phyloP scores from a whole-genome alignment of 257 asterid species.

The Leonotis leonurus region DNA sequence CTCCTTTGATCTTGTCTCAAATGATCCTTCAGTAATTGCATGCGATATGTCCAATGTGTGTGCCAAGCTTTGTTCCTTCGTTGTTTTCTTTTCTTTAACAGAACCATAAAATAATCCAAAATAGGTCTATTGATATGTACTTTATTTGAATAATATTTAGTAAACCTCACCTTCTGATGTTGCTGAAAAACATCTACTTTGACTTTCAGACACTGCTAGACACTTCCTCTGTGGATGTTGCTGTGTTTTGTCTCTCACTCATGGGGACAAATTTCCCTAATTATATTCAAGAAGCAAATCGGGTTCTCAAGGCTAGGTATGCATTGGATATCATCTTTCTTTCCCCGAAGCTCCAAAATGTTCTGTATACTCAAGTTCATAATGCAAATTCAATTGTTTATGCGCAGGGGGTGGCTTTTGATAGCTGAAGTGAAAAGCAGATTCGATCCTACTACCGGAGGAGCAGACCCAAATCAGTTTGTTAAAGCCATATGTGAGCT shows the following conservation, averaged over 20 bases:
- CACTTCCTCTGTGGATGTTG: constrained; percentile 65
- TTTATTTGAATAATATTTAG: neutral
- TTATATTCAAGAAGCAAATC: constrained; percentile 68
- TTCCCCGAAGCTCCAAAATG: neutral
- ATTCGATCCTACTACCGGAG: constrained; percentile 79
- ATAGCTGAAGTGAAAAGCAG: constrained; percentile 98
- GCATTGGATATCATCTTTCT: constrained; percentile 11
- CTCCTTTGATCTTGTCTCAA: constrained; percentile 82
- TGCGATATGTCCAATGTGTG: constrained; percentile 92
- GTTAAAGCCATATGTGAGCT: constrained; percentile 62
- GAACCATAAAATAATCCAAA: neutral
- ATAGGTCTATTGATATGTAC: neutral
- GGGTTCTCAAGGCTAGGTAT: constrained; percentile 70
- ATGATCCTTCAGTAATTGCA: constrained; percentile 75
- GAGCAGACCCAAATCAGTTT: constrained; percentile 70
- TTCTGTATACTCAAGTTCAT: neutral
- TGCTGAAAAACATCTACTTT: constrained; percentile 9
- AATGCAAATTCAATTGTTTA: constrained; percentile 1
- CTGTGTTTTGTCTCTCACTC: constrained; percentile 90
- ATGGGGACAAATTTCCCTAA: constrained; percentile 91
- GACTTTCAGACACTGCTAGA: constrained; percentile 71
- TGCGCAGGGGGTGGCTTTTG: constrained; percentile 89
- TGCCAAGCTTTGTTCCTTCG: neutral
- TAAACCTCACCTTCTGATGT: neutral
- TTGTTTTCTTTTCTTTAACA: neutral